Evolutionary conservation across 2,329 filamentous ascomycete genomes (phyloP).

Genomic region (Botrytis fragariae): DNA sequence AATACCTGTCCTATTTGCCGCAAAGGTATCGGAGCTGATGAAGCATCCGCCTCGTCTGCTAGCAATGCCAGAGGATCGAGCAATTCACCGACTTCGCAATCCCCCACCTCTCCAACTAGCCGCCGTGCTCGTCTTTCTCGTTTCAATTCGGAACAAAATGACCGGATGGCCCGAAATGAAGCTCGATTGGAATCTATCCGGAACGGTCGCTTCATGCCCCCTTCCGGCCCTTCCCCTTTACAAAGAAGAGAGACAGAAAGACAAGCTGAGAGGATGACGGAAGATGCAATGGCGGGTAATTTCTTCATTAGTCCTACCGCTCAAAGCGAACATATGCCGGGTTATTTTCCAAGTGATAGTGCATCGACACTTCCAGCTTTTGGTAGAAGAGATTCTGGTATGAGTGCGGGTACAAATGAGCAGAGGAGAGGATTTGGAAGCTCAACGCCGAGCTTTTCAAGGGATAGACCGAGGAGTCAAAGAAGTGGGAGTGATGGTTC

Average conservation of each 20-base stretch:
- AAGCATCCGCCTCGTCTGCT: slow-evolving; percentile 18
- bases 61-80: slow-evolving; percentile 21
- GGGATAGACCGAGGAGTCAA: slow-evolving; percentile 28
- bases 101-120: slow-evolving; percentile 3
- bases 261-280: background rate
- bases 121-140: slow-evolving; percentile 20
- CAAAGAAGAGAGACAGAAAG: slow-evolving; percentile 7
- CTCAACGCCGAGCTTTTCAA: background rate
- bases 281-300: background rate
- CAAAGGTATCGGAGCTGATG: slow-evolving; percentile 39
- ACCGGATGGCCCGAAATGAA: slow-evolving; percentile 29
- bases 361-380: slow-evolving; percentile 1
- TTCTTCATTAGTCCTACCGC: background rate
- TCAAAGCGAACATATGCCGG: slow-evolving; percentile 22
- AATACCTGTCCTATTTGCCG: slow-evolving; percentile 88
- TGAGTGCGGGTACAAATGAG: slow-evolving; percentile 15
- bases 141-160: slow-evolving; percentile 7
- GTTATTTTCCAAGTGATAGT: slow-evolving; percentile 20
- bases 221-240: slow-evolving; percentile 23
- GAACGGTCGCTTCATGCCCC: slow-evolving; percentile 24
- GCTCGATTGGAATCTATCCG: slow-evolving; percentile 35
- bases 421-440: background rate
- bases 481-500: slow-evolving; percentile 33
- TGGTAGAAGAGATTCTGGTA: slow-evolving; percentile 26
- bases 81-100: slow-evolving; percentile 2